These are phyloP conservation scores for Oryza longistaminata DNA, from an alignment of 176 grass and related monocot genomes.

Conservation along the genomic window DNA sequence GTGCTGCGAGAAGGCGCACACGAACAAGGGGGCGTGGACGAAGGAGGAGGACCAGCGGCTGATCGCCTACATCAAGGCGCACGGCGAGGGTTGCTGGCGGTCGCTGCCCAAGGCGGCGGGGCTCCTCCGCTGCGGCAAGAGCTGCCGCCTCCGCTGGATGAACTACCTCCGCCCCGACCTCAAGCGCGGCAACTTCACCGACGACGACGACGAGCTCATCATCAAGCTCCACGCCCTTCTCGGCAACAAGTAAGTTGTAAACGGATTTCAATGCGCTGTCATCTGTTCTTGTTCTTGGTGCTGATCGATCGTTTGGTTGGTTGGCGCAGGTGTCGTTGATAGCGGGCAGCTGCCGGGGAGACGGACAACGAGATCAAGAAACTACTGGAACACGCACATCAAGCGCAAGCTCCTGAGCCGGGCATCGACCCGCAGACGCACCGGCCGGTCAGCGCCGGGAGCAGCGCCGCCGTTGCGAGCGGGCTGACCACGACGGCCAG, in stretches of 20 bases:
- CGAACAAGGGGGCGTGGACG: constrained; percentile 90
- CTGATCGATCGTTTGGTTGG: background rate
- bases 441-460: constrained; percentile 44
- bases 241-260: constrained; percentile 88
- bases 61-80: constrained; percentile 72
- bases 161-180: constrained; percentile 95
- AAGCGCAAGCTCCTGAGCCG: constrained; percentile 82
- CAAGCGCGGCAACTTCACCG: constrained; percentile 87
- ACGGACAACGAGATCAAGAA: constrained; percentile 98
- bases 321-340: constrained; percentile 75
- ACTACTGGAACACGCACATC: constrained; percentile 98
- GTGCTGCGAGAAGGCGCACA: constrained; percentile 90
- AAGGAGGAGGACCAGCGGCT: constrained; percentile 85
- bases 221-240: constrained; percentile 82
- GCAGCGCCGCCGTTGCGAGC: background rate
- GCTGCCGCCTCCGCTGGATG: constrained; percentile 92
- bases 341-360: constrained; percentile 66
- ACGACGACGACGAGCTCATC: constrained; percentile 80
- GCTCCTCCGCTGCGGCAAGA: constrained; percentile 85
- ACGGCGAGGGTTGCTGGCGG: constrained; percentile 80
- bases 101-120: constrained; percentile 83
- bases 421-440: constrained; percentile 85
- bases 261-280: background rate
- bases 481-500: constrained; percentile 32
- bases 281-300: background rate